Conservation (phyloP, 1,284 basidiomycete genomes). For the Pseudozyma sp. region DNA sequence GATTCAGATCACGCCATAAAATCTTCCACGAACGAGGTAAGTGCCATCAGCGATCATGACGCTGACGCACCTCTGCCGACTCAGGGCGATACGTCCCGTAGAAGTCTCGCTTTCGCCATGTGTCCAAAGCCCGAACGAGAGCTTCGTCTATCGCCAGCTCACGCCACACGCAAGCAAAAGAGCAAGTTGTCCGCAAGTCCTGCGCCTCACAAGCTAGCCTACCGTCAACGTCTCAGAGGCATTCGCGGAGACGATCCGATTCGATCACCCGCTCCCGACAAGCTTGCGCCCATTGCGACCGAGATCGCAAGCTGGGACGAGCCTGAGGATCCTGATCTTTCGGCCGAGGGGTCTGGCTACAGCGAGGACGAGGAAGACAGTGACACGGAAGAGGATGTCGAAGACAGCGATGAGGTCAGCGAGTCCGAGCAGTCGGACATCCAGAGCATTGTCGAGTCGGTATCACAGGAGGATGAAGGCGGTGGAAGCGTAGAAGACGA, state of each 20-base stretch:
- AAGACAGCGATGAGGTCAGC: constrained; percentile 18
- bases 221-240: constrained; percentile 33
- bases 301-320: constrained; percentile 8
- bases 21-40: neutral
- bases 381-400: constrained; percentile 20
- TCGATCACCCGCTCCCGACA: constrained; percentile 40
- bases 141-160: constrained; percentile 20
- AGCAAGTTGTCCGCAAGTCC: constrained; percentile 44
- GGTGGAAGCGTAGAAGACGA: neutral
- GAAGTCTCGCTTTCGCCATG: constrained; percentile 32
- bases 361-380: constrained; percentile 51
- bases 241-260: constrained; percentile 41
- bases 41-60: constrained; percentile 2
- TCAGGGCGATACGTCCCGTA: constrained; percentile 7
- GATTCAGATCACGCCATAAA: neutral
- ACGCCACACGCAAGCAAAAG: constrained; percentile 10
- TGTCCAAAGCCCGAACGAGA: constrained; percentile 41
- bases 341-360: constrained; percentile 38
- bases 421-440: constrained; percentile 11
- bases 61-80: neutral
- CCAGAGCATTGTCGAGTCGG: constrained; percentile 15
- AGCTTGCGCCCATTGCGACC: neutral
- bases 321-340: constrained; percentile 8
- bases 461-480: constrained; percentile 15
- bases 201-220: constrained; percentile 40